phyloP scores from a whole-genome alignment of 371 early-diverging fungal genomes.

The Apophysomyces trapeziformis region DNA sequence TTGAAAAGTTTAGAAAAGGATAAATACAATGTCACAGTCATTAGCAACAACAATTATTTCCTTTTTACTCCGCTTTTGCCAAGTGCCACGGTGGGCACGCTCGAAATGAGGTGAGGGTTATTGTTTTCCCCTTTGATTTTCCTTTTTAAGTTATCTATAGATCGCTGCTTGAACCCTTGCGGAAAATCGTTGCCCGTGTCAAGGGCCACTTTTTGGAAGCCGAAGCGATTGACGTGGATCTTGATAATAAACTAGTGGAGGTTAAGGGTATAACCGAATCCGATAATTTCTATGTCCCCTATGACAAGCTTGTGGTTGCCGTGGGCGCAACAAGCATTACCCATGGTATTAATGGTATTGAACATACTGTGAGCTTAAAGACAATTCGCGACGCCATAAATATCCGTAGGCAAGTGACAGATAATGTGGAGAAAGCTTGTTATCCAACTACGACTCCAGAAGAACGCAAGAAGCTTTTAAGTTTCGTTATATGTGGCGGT shows the following conservation, averaged over 20 bases:
- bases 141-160: slow-evolving; percentile 28
- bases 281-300: slow-evolving; percentile 63
- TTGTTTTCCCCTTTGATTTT: background rate
- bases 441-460: slow-evolving; percentile 74
- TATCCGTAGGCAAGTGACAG: slow-evolving; percentile 69
- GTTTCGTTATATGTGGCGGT: slow-evolving; percentile 88
- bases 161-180: slow-evolving; percentile 74
- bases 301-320: slow-evolving; percentile 83
- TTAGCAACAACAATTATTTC: slow-evolving; percentile 80
- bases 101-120: slow-evolving; percentile 65
- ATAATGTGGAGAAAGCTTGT: slow-evolving; percentile 84
- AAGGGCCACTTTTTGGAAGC: slow-evolving; percentile 64
- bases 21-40: slow-evolving; percentile 76
- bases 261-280: slow-evolving; percentile 38
- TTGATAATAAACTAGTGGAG: slow-evolving; percentile 65
- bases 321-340: slow-evolving; percentile 84
- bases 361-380: slow-evolving; percentile 72
- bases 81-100: slow-evolving; percentile 80
- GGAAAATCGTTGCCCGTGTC: slow-evolving; percentile 61
- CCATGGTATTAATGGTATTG: slow-evolving; percentile 80
- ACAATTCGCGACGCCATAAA: slow-evolving; percentile 74
- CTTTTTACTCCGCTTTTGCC: slow-evolving; percentile 87
- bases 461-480: slow-evolving; percentile 81
- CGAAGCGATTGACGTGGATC: slow-evolving; percentile 68
- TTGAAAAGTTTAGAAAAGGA: slow-evolving; percentile 67